A percentile compares a stretch with the other conserved stretches of the same genome.
Conservation (phyloP, 352 stramenopile species). For the Phytophthora sp. region DNA sequence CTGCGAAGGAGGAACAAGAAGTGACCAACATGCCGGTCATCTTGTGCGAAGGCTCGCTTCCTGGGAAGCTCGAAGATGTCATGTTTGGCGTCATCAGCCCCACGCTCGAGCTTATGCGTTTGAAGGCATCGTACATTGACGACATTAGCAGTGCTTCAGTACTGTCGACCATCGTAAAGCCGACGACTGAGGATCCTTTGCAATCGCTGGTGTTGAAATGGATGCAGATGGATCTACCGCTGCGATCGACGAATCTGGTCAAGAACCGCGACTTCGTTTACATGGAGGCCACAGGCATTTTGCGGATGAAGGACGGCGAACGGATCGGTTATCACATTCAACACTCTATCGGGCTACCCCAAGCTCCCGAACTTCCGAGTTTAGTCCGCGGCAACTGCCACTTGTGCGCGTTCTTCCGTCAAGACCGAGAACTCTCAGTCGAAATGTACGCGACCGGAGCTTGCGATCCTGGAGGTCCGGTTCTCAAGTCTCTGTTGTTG, state of each 20-base stretch:
- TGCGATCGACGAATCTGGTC: conserved; percentile 43
- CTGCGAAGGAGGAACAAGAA: not conserved
- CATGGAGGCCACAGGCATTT: conserved; percentile 39
- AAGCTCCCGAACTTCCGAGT: conserved; percentile 25
- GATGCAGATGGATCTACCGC: conserved; percentile 40
- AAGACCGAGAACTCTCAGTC: conserved; percentile 25
- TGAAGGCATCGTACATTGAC: conserved; percentile 44
- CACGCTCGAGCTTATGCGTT: conserved; percentile 37
- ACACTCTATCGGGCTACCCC: conserved; percentile 30
- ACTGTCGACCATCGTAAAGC: conserved; percentile 27
- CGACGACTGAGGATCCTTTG: conserved; percentile 37
- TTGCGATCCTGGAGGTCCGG: conserved; percentile 29
- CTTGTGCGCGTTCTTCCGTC: conserved; percentile 39
- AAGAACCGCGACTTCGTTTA: conserved; percentile 50
- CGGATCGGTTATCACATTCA: conserved; percentile 33
- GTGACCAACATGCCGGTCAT: conserved; percentile 25
- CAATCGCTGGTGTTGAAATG: conserved; percentile 42
- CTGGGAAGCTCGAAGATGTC: conserved; percentile 45
- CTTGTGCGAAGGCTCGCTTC: conserved; percentile 35
- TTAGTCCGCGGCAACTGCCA: conserved; percentile 34
- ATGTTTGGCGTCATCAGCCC: conserved; percentile 47
- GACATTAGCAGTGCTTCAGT: conserved; percentile 36
- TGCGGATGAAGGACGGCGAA: conserved; percentile 29
- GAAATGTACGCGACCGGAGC: conserved; percentile 35
- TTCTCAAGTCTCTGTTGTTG: conserved; percentile 29